These are phyloP conservation scores for Yarrowia deformans DNA, from an alignment of 805 yeast genomes.

Conservation along the genomic window DNA sequence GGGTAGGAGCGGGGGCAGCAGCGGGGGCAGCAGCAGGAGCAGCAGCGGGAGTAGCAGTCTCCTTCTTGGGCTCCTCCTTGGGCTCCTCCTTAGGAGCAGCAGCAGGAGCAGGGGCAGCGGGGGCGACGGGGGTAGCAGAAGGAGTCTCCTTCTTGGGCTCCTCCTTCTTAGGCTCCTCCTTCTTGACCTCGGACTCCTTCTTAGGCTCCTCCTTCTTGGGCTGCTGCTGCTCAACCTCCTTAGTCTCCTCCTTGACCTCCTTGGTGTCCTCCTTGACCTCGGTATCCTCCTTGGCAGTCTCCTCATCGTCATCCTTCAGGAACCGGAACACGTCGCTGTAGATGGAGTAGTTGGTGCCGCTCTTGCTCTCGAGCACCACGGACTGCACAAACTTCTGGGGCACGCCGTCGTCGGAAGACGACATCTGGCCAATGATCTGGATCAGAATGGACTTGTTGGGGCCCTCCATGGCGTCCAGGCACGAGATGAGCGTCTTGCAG, in stretches of 20 bases:
- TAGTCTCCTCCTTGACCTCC: constrained; percentile 1
- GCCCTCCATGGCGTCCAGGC: constrained; percentile 51
- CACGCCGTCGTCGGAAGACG: constrained; percentile 48
- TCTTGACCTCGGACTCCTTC: constrained; percentile 9
- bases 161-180: constrained; percentile 11
- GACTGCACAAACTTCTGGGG: constrained; percentile 53
- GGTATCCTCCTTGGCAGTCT: too few relatives aligned
- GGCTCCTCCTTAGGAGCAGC: constrained; percentile 13
- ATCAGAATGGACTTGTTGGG: constrained; percentile 50
- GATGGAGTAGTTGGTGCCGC: constrained; percentile 49
- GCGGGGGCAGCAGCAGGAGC: neutral
- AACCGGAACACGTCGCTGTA: constrained; percentile 53
- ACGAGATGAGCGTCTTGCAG: constrained; percentile 52
- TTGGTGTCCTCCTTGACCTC: too few relatives aligned
- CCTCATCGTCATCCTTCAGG: constrained; percentile 49
- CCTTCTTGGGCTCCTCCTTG: constrained; percentile 26
- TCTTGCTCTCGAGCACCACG: constrained; percentile 47
- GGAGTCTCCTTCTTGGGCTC: constrained; percentile 11
- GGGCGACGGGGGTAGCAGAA: constrained; percentile 30
- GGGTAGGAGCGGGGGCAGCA: constrained; percentile 1
- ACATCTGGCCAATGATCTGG: constrained; percentile 54
- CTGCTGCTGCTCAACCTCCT: constrained; percentile 11
- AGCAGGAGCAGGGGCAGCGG: neutral
- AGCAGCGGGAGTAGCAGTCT: neutral
- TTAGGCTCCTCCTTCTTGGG: constrained; percentile 7